These are phyloP conservation scores for Phytophthora agathidicida DNA, from an alignment of 352 stramenopile genomes.

Conservation along the genomic window DNA sequence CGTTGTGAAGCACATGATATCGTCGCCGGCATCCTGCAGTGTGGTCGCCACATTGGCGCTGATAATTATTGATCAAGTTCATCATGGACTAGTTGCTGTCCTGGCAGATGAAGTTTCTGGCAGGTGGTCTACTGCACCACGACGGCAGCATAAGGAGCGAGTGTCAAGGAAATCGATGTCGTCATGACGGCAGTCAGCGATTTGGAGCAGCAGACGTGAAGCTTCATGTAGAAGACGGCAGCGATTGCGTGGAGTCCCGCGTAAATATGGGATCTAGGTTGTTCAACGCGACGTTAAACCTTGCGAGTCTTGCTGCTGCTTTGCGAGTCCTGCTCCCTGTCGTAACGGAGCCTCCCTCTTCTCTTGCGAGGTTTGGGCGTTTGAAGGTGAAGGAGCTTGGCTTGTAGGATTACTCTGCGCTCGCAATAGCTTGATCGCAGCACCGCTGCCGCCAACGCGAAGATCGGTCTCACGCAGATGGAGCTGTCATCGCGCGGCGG, in stretches of 20 bases:
- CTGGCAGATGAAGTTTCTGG: too few relatives aligned
- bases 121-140: too few relatives aligned
- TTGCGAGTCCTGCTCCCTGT: not conserved
- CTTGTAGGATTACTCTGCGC: constrained; percentile 1
- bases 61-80: too few relatives aligned
- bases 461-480: too few relatives aligned
- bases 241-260: constrained; percentile 5
- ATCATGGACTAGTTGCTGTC: too few relatives aligned
- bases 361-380: constrained; percentile 4
- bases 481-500: constrained; percentile 26
- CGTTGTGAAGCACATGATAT: constrained; percentile 6
- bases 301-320: too few relatives aligned
- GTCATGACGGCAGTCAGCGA: constrained; percentile 3
- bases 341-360: constrained; percentile 1
- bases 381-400: too few relatives aligned
- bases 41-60: constrained; percentile 9
- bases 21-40: not conserved
- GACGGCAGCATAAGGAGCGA: not conserved
- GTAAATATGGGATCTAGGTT: constrained; percentile 7
- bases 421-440: not conserved
- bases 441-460: not conserved
- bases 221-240: constrained; percentile 22
- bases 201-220: constrained; percentile 7
- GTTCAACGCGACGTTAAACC: constrained; percentile 2
- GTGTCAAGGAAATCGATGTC: constrained; percentile 4